A percentile compares a stretch with the other conserved stretches of the same genome.
These are phyloP conservation scores for Mycena kentingensis DNA, from an alignment of 768 basidiomycete species.

Conservation along the genomic window DNA sequence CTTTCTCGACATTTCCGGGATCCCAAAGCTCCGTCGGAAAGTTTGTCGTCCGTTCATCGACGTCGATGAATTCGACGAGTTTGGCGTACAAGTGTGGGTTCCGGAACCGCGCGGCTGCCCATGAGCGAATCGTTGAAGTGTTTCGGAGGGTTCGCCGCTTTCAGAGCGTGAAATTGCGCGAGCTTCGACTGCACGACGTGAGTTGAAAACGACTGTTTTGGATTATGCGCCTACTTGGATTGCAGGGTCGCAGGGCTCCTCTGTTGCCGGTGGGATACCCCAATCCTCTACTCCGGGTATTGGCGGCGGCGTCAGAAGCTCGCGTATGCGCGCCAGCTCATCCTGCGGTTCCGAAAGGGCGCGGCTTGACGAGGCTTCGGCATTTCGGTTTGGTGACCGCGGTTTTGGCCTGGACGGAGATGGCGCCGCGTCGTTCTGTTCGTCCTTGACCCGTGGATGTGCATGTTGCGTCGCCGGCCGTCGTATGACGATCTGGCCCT, in stretches of 20 bases:
- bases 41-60: slow-evolving; percentile 85
- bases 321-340: slow-evolving; percentile 57
- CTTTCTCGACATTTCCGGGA: slow-evolving; percentile 58
- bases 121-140: slow-evolving; percentile 98
- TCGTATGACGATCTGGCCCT: slow-evolving; percentile 3
- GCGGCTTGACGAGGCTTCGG: slow-evolving; percentile 25
- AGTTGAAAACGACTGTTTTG: background rate
- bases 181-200: slow-evolving; percentile 67
- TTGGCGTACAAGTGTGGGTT: slow-evolving; percentile 97
- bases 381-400: slow-evolving; percentile 10
- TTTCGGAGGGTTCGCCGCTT: slow-evolving; percentile 61
- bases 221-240: slow-evolving; percentile 50
- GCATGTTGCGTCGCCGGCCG: background rate
- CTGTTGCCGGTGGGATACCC: slow-evolving; percentile 70
- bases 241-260: slow-evolving; percentile 58
- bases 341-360: slow-evolving; percentile 35
- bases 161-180: slow-evolving; percentile 73
- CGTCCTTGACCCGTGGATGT: background rate
- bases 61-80: slow-evolving; percentile 91
- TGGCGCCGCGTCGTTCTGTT: slow-evolving; percentile 1
- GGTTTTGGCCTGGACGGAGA: slow-evolving; percentile 5
- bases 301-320: slow-evolving; percentile 60
- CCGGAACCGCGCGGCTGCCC: slow-evolving; percentile 87
- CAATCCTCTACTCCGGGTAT: slow-evolving; percentile 70
- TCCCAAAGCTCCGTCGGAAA: slow-evolving; percentile 79